Conservation (phyloP, 768 basidiomycete genomes). For the Lactarius vividus region DNA sequence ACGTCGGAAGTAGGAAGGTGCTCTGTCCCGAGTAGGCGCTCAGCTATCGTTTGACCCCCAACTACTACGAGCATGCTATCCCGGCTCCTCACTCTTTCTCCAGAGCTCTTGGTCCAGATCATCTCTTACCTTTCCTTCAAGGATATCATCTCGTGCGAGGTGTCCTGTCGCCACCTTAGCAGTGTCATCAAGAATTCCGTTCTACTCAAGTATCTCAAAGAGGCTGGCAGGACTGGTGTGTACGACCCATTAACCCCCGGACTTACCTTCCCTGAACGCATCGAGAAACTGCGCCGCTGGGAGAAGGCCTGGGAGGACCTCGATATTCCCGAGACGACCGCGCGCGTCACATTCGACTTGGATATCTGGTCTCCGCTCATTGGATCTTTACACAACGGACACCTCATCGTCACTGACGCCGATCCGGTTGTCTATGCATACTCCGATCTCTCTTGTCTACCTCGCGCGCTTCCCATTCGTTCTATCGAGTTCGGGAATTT, state of each 20-base stretch:
- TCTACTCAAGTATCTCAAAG: slow-evolving; percentile 22
- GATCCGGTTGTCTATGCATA: slow-evolving; percentile 22
- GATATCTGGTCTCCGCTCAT: slow-evolving; percentile 24
- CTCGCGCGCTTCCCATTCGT: slow-evolving; percentile 6
- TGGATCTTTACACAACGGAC: slow-evolving; percentile 21
- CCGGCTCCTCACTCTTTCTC: slow-evolving; percentile 16
- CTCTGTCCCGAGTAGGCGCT: slow-evolving; percentile 12
- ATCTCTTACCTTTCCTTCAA: slow-evolving; percentile 23
- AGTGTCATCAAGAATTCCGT: slow-evolving; percentile 23
- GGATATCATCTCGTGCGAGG: slow-evolving; percentile 22
- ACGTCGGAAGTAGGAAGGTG: slow-evolving; percentile 2
- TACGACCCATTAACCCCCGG: slow-evolving; percentile 17
- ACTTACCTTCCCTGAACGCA: slow-evolving; percentile 20
- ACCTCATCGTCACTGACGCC: slow-evolving; percentile 19
- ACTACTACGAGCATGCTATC: slow-evolving; percentile 13
- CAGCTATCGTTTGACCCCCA: slow-evolving; percentile 2
- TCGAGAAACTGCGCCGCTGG: slow-evolving; percentile 21
- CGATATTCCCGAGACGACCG: slow-evolving; percentile 17
- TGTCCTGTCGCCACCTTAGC: slow-evolving; percentile 21
- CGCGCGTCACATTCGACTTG: slow-evolving; percentile 21
- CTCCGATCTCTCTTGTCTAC: slow-evolving; percentile 19
- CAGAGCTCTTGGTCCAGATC: slow-evolving; percentile 25
- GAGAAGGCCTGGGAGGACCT: slow-evolving; percentile 24
- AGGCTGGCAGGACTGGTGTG: slow-evolving; percentile 23
- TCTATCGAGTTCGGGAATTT: slow-evolving; percentile 17